Evolutionary conservation across 202 grass and related monocot species (phyloP).

Genomic region (Bolboschoenoplectus hybrid): DNA sequence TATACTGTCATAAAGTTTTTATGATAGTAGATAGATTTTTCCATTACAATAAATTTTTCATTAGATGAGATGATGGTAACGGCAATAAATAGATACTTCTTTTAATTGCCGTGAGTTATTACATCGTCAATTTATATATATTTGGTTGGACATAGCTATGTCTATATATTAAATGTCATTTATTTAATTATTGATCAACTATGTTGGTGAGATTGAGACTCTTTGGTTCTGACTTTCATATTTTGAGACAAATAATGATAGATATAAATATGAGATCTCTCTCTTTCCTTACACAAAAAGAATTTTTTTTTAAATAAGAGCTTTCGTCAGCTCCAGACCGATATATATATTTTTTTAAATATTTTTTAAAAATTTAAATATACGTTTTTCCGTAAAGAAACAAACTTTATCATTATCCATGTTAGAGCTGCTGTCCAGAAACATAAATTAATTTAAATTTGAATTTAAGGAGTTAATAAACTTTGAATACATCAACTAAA

Average conservation of each 20-base stretch:
- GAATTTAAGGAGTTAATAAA: background rate
- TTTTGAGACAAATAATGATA: background rate
- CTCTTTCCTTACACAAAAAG: background rate
- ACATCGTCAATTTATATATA: background rate
- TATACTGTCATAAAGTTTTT: background rate
- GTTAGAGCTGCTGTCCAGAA: too few relatives aligned
- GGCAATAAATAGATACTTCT: background rate
- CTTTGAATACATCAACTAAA: background rate
- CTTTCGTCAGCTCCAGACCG: too few relatives aligned
- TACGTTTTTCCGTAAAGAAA: too few relatives aligned
- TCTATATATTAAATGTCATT: background rate
- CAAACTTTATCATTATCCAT: too few relatives aligned
- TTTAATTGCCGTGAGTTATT: background rate
- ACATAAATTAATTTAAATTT: background rate
- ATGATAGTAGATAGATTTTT: background rate
- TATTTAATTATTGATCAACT: background rate
- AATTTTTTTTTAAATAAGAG: too few relatives aligned
- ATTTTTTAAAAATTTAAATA: too few relatives aligned
- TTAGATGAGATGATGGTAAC: background rate
- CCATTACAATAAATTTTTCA: background rate
- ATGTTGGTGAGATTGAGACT: background rate
- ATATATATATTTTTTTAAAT: too few relatives aligned
- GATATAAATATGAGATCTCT: background rate
- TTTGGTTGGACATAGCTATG: background rate
- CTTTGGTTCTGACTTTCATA: background rate